phyloP scores from a whole-genome alignment of 305 asterid genomes.

The Withania somnifera region DNA sequence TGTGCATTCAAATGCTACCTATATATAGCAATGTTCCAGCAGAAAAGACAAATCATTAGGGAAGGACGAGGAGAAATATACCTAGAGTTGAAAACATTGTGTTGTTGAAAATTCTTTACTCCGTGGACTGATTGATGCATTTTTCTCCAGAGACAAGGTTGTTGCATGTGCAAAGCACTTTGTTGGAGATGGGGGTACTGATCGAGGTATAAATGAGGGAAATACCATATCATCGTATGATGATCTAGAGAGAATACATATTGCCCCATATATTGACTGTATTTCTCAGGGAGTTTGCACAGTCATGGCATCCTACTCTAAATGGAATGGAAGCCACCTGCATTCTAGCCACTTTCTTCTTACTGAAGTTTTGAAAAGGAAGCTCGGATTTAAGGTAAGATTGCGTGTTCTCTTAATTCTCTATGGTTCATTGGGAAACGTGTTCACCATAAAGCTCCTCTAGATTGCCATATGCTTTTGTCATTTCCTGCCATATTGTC shows the following conservation, averaged over 20 bases:
- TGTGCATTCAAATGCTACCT: not conserved
- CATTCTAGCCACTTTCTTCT: conserved; percentile 31
- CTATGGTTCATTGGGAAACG: not conserved
- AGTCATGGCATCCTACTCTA: conserved; percentile 43
- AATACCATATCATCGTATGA: conserved; percentile 27
- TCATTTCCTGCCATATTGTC: not conserved
- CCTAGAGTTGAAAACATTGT: not conserved
- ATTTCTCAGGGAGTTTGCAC: conserved; percentile 42
- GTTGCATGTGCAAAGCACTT: conserved; percentile 48
- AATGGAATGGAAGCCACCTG: conserved; percentile 32
- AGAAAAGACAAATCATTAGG: not conserved
- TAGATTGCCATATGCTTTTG: not conserved
- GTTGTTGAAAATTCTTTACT: no score
- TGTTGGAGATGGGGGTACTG: conserved; percentile 48
- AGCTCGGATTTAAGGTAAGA: conserved; percentile 37
- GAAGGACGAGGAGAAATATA: not conserved
- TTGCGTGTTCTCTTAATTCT: not conserved
- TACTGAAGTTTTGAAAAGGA: conserved; percentile 26
- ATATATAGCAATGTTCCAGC: not conserved
- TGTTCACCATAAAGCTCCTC: not conserved
- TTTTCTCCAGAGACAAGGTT: conserved; percentile 31
- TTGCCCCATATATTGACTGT: conserved; percentile 36
- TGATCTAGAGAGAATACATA: conserved; percentile 33
- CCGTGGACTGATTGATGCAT: conserved; percentile 5
- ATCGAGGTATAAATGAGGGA: conserved; percentile 34